Conservation (phyloP, 2,329 filamentous ascomycete genomes). For the Periconia sp. region DNA sequence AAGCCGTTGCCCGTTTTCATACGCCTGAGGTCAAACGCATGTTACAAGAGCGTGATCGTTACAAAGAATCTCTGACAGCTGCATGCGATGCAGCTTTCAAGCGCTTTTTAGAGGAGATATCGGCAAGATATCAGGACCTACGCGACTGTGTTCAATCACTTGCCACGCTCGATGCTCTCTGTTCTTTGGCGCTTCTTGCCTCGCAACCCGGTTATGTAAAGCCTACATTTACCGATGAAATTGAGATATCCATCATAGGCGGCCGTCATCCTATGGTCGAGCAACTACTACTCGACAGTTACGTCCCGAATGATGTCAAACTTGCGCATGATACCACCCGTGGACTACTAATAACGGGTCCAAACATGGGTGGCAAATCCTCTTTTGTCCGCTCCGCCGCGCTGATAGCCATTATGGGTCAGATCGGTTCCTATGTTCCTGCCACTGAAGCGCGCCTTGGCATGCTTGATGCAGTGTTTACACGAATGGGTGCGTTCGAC, state of each 20-base stretch:
- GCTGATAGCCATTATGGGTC: constrained; percentile 88
- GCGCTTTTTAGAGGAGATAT: constrained; percentile 70
- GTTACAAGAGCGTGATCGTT: constrained; percentile 85
- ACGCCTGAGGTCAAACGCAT: constrained; percentile 85
- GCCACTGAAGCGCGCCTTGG: constrained; percentile 74
- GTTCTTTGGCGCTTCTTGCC: constrained; percentile 83
- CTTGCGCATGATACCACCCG: constrained; percentile 61
- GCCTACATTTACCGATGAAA: constrained; percentile 67
- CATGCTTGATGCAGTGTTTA: constrained; percentile 88
- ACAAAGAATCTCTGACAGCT: constrained; percentile 88
- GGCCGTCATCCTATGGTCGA: constrained; percentile 97
- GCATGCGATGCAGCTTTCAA: constrained; percentile 85
- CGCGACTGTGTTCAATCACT: constrained; percentile 86
- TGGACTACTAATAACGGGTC: constrained; percentile 88
- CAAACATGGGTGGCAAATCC: constrained; percentile 99
- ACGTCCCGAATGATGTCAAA: constrained; percentile 85
- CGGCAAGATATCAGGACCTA: constrained; percentile 82
- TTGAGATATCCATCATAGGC: constrained; percentile 66
- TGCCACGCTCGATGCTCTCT: constrained; percentile 83
- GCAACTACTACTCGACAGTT: constrained; percentile 78
- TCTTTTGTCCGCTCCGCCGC: constrained; percentile 93
- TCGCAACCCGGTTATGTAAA: constrained; percentile 84
- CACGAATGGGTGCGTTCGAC: constrained; percentile 93
- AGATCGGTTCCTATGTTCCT: constrained; percentile 92
- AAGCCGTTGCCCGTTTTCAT: constrained; percentile 89